These are phyloP conservation scores for Scortechinia acanthostroma DNA, from an alignment of 2,329 filamentous ascomycete genomes.

Conservation along the genomic window DNA sequence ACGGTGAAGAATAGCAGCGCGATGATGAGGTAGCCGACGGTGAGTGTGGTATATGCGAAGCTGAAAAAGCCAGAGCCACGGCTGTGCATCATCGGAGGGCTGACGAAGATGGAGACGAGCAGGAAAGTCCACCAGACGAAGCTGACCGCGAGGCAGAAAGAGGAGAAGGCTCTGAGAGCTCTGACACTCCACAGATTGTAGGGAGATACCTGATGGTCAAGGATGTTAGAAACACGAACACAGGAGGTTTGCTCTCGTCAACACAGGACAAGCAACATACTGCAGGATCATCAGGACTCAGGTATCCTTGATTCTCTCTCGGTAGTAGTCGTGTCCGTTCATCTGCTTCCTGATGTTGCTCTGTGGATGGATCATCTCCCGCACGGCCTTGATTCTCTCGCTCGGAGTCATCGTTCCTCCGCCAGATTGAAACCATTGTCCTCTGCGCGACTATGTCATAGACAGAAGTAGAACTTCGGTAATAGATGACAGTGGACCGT, in stretches of 20 bases:
- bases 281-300: constrained; percentile 2
- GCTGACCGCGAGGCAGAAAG: constrained; percentile 49
- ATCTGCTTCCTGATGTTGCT: background rate
- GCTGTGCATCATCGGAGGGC: background rate
- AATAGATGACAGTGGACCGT: no score
- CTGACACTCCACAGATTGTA: constrained; percentile 65
- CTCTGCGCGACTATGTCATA: no score
- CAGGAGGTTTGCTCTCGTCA: background rate
- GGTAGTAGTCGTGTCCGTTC: background rate
- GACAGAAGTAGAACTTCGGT: no score
- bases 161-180: constrained; percentile 47
- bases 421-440: background rate
- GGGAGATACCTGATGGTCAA: constrained; percentile 36
- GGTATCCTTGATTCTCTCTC: background rate
- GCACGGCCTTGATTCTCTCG: background rate
- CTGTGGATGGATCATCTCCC: background rate
- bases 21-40: constrained; percentile 51
- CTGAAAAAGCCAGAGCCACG: constrained; percentile 1
- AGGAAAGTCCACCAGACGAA: constrained; percentile 65
- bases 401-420: background rate
- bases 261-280: constrained; percentile 26
- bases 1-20: constrained; percentile 58
- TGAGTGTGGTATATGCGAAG: constrained; percentile 48
- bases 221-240: no score
- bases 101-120: constrained; percentile 54